Evolutionary conservation across 139 green algal genomes (phyloP).

Genomic region (Volvox reticuliferus): DNA sequence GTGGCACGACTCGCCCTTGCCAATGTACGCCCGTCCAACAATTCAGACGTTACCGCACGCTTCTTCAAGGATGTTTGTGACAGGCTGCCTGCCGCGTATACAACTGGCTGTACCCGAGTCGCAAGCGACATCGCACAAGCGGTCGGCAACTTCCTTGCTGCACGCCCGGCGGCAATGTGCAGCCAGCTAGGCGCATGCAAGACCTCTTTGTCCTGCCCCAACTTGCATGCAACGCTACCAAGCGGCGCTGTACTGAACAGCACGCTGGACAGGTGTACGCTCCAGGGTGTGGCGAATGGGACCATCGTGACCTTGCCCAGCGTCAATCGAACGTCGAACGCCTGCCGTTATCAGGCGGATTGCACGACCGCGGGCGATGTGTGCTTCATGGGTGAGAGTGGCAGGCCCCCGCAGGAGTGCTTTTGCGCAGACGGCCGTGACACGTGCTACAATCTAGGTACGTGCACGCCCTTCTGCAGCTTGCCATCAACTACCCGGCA

Average conservation of each 20-base stretch:
- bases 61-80: background rate
- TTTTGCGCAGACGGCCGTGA: background rate
- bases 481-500: background rate
- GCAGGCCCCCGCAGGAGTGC: background rate
- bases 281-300: conserved; percentile 4
- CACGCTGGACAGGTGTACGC: background rate
- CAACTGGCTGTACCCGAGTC: background rate
- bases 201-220: background rate
- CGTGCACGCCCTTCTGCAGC: conserved; percentile 7
- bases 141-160: background rate
- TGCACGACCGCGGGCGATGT: background rate
- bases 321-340: background rate
- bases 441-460: background rate
- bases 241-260: background rate
- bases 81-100: background rate
- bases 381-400: background rate
- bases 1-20: background rate
- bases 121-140: background rate
- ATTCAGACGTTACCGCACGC: background rate
- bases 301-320: background rate
- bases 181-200: background rate
- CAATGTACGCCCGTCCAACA: background rate
- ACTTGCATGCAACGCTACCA: background rate
- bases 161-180: background rate
- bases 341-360: background rate